Evolutionary conservation across 2,329 filamentous ascomycete genomes (phyloP).

Genomic region (Apiospora sp.): DNA sequence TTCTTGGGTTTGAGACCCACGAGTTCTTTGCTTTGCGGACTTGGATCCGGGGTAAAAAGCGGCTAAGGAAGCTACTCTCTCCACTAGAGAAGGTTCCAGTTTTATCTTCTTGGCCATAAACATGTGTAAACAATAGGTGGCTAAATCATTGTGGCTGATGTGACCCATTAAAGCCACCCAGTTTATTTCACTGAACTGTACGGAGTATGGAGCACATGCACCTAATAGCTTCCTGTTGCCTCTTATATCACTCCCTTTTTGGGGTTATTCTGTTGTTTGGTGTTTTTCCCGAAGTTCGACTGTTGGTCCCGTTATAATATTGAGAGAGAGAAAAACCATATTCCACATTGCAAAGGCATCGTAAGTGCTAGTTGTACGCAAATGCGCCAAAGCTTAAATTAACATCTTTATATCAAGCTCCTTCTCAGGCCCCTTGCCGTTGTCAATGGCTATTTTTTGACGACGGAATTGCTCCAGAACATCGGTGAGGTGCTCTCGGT

Average conservation of each 20-base stretch:
- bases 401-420: not conserved
- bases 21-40: conserved; percentile 10
- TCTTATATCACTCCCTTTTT: too few relatives aligned
- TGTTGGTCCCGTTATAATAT: too few relatives aligned
- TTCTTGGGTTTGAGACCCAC: conserved; percentile 19
- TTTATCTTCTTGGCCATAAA: not conserved
- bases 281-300: too few relatives aligned
- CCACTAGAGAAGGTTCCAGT: not conserved
- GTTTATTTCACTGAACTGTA: not conserved
- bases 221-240: too few relatives aligned
- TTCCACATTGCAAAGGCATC: not conserved
- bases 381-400: not conserved
- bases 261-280: too few relatives aligned
- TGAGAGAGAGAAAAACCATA: too few relatives aligned
- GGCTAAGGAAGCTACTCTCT: conserved; percentile 8
- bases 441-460: not conserved
- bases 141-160: not conserved
- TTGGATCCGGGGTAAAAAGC: conserved; percentile 4
- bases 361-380: not conserved
- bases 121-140: not conserved
- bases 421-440: not conserved
- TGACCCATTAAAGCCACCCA: not conserved
- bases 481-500: conserved; percentile 18
- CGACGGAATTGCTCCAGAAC: conserved; percentile 26
- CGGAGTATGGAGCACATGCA: too few relatives aligned